A percentile compares a stretch with the other conserved stretches of the same genome.
Evolutionary conservation across 176 grass and related monocot genomes (phyloP).

Genomic region (Cenchrus purpureus): DNA sequence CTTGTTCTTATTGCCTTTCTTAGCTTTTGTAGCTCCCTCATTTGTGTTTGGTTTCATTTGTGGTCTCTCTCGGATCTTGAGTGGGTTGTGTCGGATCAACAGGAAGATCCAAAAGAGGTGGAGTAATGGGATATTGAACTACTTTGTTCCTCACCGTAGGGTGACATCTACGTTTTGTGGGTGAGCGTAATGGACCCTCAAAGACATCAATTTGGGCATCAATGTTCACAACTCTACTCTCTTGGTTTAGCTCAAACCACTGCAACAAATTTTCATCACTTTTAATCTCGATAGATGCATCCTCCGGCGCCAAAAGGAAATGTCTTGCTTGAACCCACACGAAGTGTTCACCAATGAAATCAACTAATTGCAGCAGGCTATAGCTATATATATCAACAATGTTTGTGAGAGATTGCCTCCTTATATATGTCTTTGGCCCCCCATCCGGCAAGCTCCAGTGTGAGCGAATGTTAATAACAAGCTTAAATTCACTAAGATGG

Average conservation of each 20-base stretch:
- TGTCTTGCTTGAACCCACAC: background rate
- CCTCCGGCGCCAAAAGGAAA: background rate
- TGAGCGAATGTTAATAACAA: background rate
- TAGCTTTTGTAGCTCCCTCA: background rate
- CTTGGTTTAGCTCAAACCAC: too few species aligned
- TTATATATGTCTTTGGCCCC: background rate
- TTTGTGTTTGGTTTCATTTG: background rate
- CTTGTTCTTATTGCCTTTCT: too few species aligned
- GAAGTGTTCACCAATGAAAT: background rate
- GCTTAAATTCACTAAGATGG: background rate
- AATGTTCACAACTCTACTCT: too few species aligned
- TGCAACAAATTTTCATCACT: too few species aligned
- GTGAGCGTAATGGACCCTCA: too few species aligned
- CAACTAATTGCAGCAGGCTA: background rate
- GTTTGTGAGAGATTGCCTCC: background rate
- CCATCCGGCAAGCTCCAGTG: background rate
- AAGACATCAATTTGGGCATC: too few species aligned
- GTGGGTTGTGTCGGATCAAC: too few species aligned
- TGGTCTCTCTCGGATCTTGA: too few species aligned
- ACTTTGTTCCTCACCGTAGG: background rate
- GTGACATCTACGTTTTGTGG: background rate
- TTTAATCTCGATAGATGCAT: background rate
- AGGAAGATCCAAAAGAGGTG: too few species aligned
- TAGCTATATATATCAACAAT: background rate
- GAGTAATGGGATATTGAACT: background rate